These are phyloP conservation scores for Sequoiadendron giganteum DNA, from an alignment of 75 land plant genomes.

Conservation along the genomic window DNA sequence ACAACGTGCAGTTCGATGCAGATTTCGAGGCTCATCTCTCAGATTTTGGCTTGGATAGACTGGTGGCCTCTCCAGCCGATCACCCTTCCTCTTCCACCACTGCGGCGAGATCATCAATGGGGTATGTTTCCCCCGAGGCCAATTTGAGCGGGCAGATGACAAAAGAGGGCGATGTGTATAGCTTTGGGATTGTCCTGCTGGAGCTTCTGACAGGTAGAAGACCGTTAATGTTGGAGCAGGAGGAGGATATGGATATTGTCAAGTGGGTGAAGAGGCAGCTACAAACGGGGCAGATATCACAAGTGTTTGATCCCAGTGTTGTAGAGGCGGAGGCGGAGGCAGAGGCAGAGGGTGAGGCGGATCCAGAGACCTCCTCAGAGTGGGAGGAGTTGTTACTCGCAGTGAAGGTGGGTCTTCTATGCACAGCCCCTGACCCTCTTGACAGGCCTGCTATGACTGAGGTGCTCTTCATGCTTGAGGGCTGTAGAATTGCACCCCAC, in stretches of 20 bases:
- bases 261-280: constrained; percentile 98
- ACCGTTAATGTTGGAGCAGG: constrained; percentile 80
- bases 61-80: constrained; percentile 52
- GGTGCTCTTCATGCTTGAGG: constrained; percentile 98
- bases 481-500: constrained; percentile 91
- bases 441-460: constrained; percentile 95
- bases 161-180: constrained; percentile 85
- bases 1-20: constrained; percentile 91
- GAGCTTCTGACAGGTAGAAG: constrained; percentile 86
- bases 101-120: constrained; percentile 41
- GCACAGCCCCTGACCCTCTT: constrained; percentile 89
- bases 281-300: constrained; percentile 78
- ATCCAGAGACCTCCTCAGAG: constrained; percentile 77
- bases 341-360: constrained; percentile 88
- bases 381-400: constrained; percentile 99
- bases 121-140: constrained; percentile 85
- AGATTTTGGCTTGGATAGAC: constrained; percentile 82
- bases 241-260: constrained; percentile 91
- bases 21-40: constrained; percentile 96
- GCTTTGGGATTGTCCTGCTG: constrained; percentile 93
- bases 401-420: constrained; percentile 88
- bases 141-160: constrained; percentile 59
- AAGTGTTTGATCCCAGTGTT: constrained; percentile 84
- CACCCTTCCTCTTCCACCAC: constrained; percentile 54
- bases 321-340: constrained; percentile 71